These are phyloP conservation scores for Metarhizium brunneum DNA, from an alignment of 2,329 filamentous ascomycete species.

Conservation along the genomic window DNA sequence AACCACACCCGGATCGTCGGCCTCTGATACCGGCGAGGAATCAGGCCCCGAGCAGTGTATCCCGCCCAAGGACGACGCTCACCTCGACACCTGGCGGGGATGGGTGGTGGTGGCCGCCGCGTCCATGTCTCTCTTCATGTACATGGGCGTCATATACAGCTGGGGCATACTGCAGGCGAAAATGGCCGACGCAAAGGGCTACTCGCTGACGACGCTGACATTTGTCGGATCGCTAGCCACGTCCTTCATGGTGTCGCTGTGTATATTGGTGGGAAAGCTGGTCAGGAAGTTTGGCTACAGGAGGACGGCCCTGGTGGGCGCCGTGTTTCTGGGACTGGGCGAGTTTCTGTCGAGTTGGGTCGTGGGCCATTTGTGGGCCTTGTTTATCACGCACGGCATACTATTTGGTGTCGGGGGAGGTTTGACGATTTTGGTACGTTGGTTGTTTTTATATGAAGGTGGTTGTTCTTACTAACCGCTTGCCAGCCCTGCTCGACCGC, in stretches of 20 bases:
- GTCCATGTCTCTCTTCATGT: conserved; percentile 16
- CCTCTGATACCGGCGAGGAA: neutral
- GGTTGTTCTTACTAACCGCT: neutral
- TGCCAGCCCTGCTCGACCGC: conserved; percentile 17
- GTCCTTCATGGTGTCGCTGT: conserved; percentile 18
- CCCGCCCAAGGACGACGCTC: neutral
- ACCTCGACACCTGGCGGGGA: conserved; percentile 10
- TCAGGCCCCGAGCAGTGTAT: neutral
- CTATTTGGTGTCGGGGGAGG: conserved; percentile 18
- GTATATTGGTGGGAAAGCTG: conserved; percentile 14
- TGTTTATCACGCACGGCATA: conserved; percentile 18
- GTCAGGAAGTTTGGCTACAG: conserved; percentile 15
- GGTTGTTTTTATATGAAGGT: no score
- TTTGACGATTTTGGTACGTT: conserved; percentile 15
- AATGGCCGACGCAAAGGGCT: conserved; percentile 12
- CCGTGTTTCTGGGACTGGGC: conserved; percentile 15
- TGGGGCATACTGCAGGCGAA: conserved; percentile 18
- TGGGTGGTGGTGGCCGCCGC: conserved; percentile 18
- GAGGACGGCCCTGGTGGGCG: conserved; percentile 13
- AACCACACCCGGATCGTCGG: neutral
- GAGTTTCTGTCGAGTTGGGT: conserved; percentile 18
- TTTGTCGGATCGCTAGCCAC: conserved; percentile 19
- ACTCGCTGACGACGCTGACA: conserved; percentile 16
- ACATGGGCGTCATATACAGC: conserved; percentile 19
- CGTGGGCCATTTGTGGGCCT: conserved; percentile 11